These are phyloP conservation scores for Dipteronia sinensis DNA, from an alignment of 345 rosid genomes.

Conservation along the genomic window DNA sequence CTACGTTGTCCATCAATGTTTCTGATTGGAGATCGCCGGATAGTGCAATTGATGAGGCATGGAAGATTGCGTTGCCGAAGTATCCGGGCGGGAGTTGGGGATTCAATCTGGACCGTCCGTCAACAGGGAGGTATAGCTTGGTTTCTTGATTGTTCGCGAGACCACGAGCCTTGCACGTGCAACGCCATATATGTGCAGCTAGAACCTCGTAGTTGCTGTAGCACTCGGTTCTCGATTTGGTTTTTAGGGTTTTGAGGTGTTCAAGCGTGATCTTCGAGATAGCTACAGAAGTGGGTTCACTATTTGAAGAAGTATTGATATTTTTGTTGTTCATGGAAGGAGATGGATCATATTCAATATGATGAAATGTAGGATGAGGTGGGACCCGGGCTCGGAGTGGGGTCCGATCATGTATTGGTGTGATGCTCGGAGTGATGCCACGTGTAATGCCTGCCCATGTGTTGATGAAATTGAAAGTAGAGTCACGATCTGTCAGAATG, in stretches of 20 bases:
- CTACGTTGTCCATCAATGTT: background rate
- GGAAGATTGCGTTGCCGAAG: conserved; percentile 20
- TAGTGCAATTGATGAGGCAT: background rate
- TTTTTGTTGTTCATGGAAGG: conserved; percentile 3
- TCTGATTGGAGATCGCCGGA: conserved; percentile 3
- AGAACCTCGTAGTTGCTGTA: background rate
- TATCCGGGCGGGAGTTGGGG: conserved; percentile 11
- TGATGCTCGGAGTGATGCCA: conserved; percentile 8
- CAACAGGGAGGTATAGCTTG: conserved; percentile 1
- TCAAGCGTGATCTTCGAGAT: background rate
- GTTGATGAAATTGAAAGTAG: conserved; percentile 23
- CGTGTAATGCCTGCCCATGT: conserved; percentile 33
- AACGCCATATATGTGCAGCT: too few relatives aligned
- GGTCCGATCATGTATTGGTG: conserved; percentile 25
- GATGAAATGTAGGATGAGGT: conserved; percentile 19
- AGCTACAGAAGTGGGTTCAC: background rate
- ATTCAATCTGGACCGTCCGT: conserved; percentile 10
- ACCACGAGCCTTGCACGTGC: too few relatives aligned
- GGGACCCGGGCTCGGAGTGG: conserved; percentile 19
- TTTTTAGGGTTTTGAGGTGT: background rate
- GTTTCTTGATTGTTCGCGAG: background rate
- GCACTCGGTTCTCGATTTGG: background rate
- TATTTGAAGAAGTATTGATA: too few relatives aligned
- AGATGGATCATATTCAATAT: conserved; percentile 28
- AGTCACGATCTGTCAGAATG: conserved; percentile 24